Evolutionary conservation across 2,329 filamentous ascomycete species (phyloP).

Genomic region (Helotiales sp.): DNA sequence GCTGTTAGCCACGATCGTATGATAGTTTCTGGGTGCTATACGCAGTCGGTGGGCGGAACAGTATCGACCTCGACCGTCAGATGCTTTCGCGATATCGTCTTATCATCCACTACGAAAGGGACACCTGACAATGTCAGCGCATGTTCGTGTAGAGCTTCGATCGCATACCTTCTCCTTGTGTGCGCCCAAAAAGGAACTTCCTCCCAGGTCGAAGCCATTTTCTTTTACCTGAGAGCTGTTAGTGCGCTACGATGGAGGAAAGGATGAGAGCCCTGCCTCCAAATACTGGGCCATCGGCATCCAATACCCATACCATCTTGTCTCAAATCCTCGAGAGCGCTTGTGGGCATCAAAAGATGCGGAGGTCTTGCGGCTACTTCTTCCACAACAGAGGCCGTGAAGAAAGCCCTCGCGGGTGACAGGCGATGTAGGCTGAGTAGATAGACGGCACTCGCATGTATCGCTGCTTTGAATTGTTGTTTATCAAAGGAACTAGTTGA

Average conservation of each 20-base stretch:
- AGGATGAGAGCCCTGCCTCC: not conserved
- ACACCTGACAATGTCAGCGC: slow-evolving; percentile 48
- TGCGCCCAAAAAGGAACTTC: slow-evolving; percentile 82
- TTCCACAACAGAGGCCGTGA: too few relatives aligned
- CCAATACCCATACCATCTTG: not conserved
- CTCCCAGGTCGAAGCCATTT: slow-evolving; percentile 87
- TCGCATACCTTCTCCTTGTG: slow-evolving; percentile 60
- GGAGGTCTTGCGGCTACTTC: too few relatives aligned
- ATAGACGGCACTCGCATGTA: too few relatives aligned
- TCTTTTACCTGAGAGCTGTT: slow-evolving; percentile 55
- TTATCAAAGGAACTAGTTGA: too few relatives aligned
- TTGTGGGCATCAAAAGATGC: not conserved
- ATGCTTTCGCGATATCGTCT: slow-evolving; percentile 87
- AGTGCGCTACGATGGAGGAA: not conserved
- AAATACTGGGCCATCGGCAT: not conserved
- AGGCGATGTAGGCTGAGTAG: too few relatives aligned
- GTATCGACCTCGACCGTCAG: slow-evolving; percentile 71
- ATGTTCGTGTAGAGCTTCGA: slow-evolving; percentile 1
- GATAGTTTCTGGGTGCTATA: slow-evolving; percentile 40
- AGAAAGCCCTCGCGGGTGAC: too few relatives aligned
- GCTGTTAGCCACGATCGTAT: slow-evolving; percentile 17
- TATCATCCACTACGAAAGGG: slow-evolving; percentile 70
- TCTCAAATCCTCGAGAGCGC: not conserved
- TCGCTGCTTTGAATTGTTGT: too few relatives aligned
- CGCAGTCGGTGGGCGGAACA: slow-evolving; percentile 66